Evolutionary conservation across 2,329 filamentous ascomycete genomes (phyloP).

Genomic region (Ceratocystis diversiconidia): DNA sequence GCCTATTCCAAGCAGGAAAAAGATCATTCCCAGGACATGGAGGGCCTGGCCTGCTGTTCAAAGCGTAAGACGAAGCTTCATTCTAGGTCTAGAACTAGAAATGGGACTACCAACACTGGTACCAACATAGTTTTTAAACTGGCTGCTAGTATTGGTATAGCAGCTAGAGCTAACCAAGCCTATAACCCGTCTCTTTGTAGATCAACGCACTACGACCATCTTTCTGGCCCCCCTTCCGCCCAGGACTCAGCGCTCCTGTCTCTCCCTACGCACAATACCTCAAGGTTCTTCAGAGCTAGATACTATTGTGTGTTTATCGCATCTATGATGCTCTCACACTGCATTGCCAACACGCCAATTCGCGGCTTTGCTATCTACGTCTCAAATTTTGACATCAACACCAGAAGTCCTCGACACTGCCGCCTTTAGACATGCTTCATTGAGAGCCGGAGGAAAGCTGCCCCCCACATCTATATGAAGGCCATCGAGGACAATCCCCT

Average conservation of each 20-base stretch:
- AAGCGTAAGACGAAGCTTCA: neutral
- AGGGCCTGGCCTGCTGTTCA: neutral
- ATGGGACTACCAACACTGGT: neutral
- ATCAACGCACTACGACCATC: neutral
- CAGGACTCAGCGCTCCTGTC: neutral
- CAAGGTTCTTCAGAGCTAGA: conserved; percentile 25
- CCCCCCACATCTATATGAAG: conserved; percentile 26
- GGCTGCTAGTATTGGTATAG: neutral
- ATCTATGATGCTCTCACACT: conserved; percentile 31
- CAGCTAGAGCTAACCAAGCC: no score
- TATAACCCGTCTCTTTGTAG: no score
- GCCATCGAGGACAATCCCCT: conserved; percentile 25
- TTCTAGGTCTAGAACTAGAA: neutral
- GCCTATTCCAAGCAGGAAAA: neutral
- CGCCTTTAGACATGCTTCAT: conserved; percentile 25
- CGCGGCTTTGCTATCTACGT: conserved; percentile 25
- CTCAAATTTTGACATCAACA: conserved; percentile 24
- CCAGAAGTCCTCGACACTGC: neutral
- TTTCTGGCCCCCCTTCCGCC: neutral
- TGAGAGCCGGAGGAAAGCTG: conserved; percentile 26
- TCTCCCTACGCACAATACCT: neutral
- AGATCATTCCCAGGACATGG: neutral
- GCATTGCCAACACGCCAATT: conserved; percentile 28
- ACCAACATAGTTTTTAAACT: neutral
- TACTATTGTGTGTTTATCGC: conserved; percentile 28